Evolutionary conservation across 768 basidiomycete species (phyloP), one percentile per base, ranked within the genome.

Genomic region (Hypholoma fasciculare): DNA sequence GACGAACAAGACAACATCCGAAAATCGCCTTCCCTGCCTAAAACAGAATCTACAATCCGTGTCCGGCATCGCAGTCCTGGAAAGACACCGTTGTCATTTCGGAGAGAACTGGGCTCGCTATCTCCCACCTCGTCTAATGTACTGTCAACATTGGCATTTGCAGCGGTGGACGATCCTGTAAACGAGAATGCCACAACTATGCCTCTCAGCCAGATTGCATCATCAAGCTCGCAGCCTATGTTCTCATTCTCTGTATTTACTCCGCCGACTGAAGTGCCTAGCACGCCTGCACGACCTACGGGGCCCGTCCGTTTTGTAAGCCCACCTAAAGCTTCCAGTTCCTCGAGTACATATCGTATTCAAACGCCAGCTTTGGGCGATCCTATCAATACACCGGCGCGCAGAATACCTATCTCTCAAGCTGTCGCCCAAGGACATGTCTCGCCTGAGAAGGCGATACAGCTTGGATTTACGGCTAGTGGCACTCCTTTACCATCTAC

Each of bases 391-490:
- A 86, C 87, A 4, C 89, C 89, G 40, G 88, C 89, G 2, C 81
- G 83, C 48, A 79, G 89, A 57, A 81, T 90, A 49, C 81, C 82
- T 14, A 77, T 89, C 6, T 71, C 77, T 39, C 71, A 84, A 60
- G 83, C 81, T 2, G 71, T 85, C 57, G 71, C 73, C 7, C 75
- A 79, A 44, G 83, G 83, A 4, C 78, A 78, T 55, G 65, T 82
- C 19, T 85, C 84, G 0, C 74, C 80, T 2, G 73, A 77, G 59
- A 84, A 82, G 61, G 73, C 73, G 4, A 66, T 70, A 39, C 76
- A 75, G 23, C 62, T 78, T 13, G 69, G 73, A 14, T 58, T 68
- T 36, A 72, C 71, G 11, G 30, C 48, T n/a, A 54, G 39, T 34
- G 61, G 58, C 40, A 60, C 67, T 1, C 60, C 70, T 44, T 42